phyloP scores from a whole-genome alignment of 306 rosid species.

The Ormosia emarginata region DNA sequence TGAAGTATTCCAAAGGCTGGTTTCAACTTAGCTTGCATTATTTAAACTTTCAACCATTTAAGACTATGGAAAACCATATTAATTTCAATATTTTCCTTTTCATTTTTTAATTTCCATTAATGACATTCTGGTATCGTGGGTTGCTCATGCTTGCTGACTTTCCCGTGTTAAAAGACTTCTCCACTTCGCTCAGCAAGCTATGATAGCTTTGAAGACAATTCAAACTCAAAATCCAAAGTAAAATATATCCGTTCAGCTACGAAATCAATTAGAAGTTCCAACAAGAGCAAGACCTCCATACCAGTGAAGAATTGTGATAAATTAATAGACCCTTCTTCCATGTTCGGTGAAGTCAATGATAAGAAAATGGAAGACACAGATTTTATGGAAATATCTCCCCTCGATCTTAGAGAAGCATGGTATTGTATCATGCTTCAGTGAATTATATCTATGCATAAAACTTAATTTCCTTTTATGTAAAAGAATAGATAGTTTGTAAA shows the following conservation, averaged over 20 bases:
- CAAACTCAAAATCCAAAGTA: conserved; percentile 15
- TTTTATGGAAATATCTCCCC: conserved; percentile 23
- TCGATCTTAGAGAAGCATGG: conserved; percentile 25
- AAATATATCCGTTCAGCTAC: not conserved
- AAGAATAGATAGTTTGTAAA: not conserved
- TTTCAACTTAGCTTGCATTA: too few relatives aligned
- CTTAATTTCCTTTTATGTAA: too few relatives aligned
- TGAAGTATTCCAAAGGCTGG: too few relatives aligned
- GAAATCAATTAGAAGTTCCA: not conserved
- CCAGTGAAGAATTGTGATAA: not conserved
- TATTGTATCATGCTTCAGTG: conserved; percentile 8
- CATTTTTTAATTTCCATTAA: not conserved
- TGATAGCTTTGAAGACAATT: conserved; percentile 19
- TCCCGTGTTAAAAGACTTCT: conserved; percentile 3
- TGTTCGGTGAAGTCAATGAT: not conserved
- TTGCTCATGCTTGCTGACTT: not conserved
- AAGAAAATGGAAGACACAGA: conserved; percentile 15
- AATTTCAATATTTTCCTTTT: too few relatives aligned
- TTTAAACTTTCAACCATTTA: too few relatives aligned
- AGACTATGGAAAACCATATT: too few relatives aligned
- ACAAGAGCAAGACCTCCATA: not conserved
- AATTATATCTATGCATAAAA: too few relatives aligned
- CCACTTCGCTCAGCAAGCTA: not conserved
- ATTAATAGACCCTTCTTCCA: not conserved
- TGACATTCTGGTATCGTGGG: not conserved